A percentile compares a stretch with the other conserved stretches of the same genome.
phyloP scores from a whole-genome alignment of 176 grass and related monocot genomes.

The Zea mays region Zm-B73-REFERENCE-NAM-5.0 NC_050101.1:123074001-123074500 shows the following conservation, averaged over 20 bases:
- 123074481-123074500: neutral
- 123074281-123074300: neutral
- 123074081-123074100: slow-evolving; percentile 62
- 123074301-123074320: neutral
- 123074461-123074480: neutral
- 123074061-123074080: slow-evolving; percentile 48
- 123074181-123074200: slow-evolving; percentile 42
- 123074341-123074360: neutral
- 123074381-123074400: slow-evolving; percentile 4
- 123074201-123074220: slow-evolving; percentile 47
- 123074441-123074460: neutral
- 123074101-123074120: neutral
- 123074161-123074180: slow-evolving; percentile 36
- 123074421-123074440: neutral
- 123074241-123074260: no score
- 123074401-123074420: slow-evolving; percentile 29
- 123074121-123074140: slow-evolving; percentile 11
- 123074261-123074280: neutral
- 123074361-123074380: neutral
- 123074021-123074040: slow-evolving; percentile 34
- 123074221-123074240: slow-evolving; percentile 14
- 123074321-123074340: slow-evolving; percentile 16
- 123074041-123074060: slow-evolving; percentile 37
- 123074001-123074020: neutral
- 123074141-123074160: slow-evolving; percentile 35